Conservation (phyloP, 2,329 filamentous ascomycete species). For the Phialophora expanda region DNA sequence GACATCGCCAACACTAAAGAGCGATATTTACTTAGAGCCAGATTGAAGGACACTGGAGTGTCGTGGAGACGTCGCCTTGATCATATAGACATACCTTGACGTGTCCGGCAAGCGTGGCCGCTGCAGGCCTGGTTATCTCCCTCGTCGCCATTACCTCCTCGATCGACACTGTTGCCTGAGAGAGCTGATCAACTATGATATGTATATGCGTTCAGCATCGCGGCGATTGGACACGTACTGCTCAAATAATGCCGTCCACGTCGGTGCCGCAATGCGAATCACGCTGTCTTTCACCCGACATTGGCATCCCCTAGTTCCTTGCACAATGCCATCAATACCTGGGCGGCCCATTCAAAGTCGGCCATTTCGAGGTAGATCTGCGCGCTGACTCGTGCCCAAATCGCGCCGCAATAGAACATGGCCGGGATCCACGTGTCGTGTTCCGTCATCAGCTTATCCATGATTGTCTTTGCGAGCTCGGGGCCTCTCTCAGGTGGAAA, state of each 20-base stretch:
- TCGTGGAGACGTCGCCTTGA: too few species aligned
- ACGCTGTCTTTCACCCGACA: background rate
- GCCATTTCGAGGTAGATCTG: slow-evolving; percentile 78
- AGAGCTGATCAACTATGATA: too few species aligned
- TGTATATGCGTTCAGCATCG: background rate
- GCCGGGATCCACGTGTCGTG: slow-evolving; percentile 4
- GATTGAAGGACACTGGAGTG: too few species aligned
- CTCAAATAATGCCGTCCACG: background rate
- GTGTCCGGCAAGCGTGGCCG: too few species aligned
- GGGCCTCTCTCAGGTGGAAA: background rate
- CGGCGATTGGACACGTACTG: background rate
- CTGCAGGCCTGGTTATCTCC: too few species aligned
- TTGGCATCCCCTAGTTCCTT: background rate
- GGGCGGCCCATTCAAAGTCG: slow-evolving; percentile 63
- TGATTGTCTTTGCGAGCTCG: background rate
- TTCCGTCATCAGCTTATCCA: background rate
- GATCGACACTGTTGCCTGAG: too few species aligned
- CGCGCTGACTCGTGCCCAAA: slow-evolving; percentile 75
- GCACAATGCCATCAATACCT: background rate
- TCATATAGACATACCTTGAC: too few species aligned
- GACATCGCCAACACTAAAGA: too few species aligned
- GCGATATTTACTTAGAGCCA: too few species aligned
- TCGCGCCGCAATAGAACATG: slow-evolving; percentile 65
- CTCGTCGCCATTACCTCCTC: too few species aligned
- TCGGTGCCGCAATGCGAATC: background rate